Evolutionary conservation across 2,329 filamentous ascomycete species (phyloP).

Genomic region (Colletotrichum melonis): DNA sequence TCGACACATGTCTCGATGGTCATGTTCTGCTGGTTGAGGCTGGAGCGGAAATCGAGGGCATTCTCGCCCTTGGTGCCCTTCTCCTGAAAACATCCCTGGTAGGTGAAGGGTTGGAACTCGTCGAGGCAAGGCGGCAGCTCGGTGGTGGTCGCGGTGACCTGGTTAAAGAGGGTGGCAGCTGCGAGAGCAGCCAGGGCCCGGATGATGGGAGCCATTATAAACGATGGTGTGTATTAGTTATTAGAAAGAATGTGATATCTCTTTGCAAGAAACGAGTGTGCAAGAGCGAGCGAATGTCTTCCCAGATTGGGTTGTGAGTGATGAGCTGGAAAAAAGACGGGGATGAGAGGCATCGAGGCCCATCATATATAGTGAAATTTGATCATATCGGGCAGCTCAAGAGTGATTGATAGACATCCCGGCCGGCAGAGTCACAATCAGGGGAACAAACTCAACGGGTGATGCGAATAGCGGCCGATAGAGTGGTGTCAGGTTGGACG

Average conservation of each 20-base stretch:
- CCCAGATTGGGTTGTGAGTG: slow-evolving; percentile 27
- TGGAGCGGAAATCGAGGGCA: slow-evolving; percentile 56
- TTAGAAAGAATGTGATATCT: slow-evolving; percentile 33
- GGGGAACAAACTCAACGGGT: not conserved
- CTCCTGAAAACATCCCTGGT: slow-evolving; percentile 60
- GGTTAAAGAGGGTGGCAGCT: slow-evolving; percentile 50
- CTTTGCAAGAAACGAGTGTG: slow-evolving; percentile 39
- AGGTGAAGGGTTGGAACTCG: slow-evolving; percentile 59
- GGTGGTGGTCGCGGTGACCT: slow-evolving; percentile 53
- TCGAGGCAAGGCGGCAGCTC: slow-evolving; percentile 57
- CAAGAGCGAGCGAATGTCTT: slow-evolving; percentile 27
- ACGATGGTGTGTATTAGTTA: slow-evolving; percentile 27
- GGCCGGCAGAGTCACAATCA: not conserved
- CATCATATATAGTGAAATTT: slow-evolving; percentile 29
- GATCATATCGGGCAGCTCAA: slow-evolving; percentile 13
- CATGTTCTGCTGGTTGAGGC: slow-evolving; percentile 51
- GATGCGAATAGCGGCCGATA: slow-evolving; percentile 16
- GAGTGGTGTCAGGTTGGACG: slow-evolving; percentile 24
- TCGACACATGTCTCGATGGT: slow-evolving; percentile 60
- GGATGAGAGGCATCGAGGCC: slow-evolving; percentile 13
- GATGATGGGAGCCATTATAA: slow-evolving; percentile 46
- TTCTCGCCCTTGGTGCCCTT: slow-evolving; percentile 36
- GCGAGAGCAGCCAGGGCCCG: slow-evolving; percentile 49
- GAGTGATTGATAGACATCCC: not conserved
- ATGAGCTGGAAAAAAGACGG: not conserved